phyloP scores from a whole-genome alignment of 2,329 filamentous ascomycete genomes.

The Xylariaceae sp. region DNA sequence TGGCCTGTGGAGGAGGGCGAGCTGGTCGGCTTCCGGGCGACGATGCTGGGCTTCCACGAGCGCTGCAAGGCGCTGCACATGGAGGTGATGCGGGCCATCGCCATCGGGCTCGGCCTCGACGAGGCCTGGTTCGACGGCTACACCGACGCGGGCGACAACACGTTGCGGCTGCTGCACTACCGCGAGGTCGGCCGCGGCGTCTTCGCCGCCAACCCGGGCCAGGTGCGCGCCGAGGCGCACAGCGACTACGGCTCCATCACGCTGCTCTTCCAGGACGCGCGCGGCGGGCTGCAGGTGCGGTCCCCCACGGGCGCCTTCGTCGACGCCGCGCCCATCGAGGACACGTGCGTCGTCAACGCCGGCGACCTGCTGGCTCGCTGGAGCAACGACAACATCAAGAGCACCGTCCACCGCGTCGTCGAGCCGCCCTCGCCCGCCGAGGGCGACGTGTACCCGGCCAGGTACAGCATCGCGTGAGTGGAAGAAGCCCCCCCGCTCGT shows the following conservation, averaged over 20 bases:
- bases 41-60: constrained; percentile 69
- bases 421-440: constrained; percentile 64
- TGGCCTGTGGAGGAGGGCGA: constrained; percentile 59
- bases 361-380: constrained; percentile 80
- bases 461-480: constrained; percentile 76
- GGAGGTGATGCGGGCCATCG: constrained; percentile 77
- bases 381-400: constrained; percentile 88
- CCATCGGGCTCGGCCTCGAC: constrained; percentile 68
- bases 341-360: constrained; percentile 81
- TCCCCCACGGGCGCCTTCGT: constrained; percentile 72
- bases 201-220: constrained; percentile 58
- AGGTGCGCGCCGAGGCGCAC: constrained; percentile 72
- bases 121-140: constrained; percentile 69
- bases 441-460: constrained; percentile 57
- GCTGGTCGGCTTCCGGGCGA: constrained; percentile 54
- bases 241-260: constrained; percentile 59
- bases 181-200: constrained; percentile 58
- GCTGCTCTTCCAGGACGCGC: constrained; percentile 52
- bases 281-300: constrained; percentile 22
- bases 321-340: constrained; percentile 72
- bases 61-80: constrained; percentile 67
- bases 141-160: constrained; percentile 64
- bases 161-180: constrained; percentile 68
- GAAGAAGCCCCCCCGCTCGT: background rate
- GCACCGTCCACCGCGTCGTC: constrained; percentile 82